Evolutionary conservation across 441 rosid genomes (phyloP).

Genomic region (Mallotus japonicus): DNA sequence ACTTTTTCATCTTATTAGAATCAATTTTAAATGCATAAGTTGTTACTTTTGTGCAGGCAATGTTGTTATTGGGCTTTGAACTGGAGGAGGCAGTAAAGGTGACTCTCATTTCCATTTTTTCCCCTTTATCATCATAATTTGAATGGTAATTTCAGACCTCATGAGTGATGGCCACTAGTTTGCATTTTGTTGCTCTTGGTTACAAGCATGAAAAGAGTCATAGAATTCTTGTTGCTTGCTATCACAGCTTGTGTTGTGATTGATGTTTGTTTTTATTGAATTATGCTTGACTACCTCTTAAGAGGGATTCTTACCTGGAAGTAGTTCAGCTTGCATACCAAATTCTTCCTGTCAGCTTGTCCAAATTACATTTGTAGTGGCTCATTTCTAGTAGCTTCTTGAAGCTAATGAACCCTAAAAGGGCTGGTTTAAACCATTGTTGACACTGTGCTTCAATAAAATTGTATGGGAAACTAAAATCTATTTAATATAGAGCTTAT

Average conservation of each 20-base stretch:
- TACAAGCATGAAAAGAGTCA: background rate
- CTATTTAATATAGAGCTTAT: background rate
- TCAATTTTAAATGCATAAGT: background rate
- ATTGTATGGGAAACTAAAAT: background rate
- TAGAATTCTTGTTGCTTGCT: background rate
- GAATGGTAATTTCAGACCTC: background rate
- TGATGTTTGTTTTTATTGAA: background rate
- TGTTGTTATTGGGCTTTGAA: conserved; percentile 69
- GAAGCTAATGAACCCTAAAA: background rate
- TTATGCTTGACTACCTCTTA: background rate
- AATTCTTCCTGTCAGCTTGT: background rate
- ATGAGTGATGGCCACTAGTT: no score
- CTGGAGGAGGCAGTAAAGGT: conserved; percentile 60
- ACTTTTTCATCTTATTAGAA: background rate
- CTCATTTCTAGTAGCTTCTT: background rate
- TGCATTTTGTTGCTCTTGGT: background rate
- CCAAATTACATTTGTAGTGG: background rate
- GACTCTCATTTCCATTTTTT: conserved; percentile 1
- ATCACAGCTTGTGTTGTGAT: background rate
- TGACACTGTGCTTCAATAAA: no score
- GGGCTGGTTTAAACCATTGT: background rate
- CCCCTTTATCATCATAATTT: background rate
- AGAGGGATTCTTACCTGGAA: background rate
- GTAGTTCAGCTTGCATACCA: background rate
- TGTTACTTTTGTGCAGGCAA: conserved; percentile 43